These are phyloP conservation scores for Fragilariopsis cylindrus DNA, from an alignment of 108 stramenopile species.

Conservation along the genomic window DNA sequence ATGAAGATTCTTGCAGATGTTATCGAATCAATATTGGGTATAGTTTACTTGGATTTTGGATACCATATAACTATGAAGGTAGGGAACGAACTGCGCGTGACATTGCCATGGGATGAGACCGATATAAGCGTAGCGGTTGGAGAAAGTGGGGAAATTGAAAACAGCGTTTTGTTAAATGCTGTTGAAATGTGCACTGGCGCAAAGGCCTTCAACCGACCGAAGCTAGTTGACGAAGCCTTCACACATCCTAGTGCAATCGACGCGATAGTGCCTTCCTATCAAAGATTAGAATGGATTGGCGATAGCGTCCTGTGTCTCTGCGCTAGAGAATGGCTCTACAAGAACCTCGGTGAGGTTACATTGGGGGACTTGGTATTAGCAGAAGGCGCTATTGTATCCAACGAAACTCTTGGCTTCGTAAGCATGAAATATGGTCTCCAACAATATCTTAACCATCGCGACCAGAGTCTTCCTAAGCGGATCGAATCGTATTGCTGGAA, in stretches of 20 bases:
- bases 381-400: constrained; percentile 53
- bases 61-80: constrained; percentile 35
- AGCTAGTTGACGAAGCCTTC: constrained; percentile 53
- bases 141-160: constrained; percentile 6
- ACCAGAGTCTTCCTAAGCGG: constrained; percentile 44
- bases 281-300: constrained; percentile 71
- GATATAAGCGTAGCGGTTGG: constrained; percentile 16
- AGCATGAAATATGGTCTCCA: constrained; percentile 41
- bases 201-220: constrained; percentile 26
- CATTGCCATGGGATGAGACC: constrained; percentile 35
- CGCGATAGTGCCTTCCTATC: constrained; percentile 56
- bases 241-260: constrained; percentile 59
- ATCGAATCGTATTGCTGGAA: constrained; percentile 50
- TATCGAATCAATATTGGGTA: constrained; percentile 57
- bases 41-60: constrained; percentile 54
- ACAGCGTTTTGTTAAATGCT: not conserved
- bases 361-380: constrained; percentile 46
- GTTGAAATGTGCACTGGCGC: constrained; percentile 16
- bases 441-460: constrained; percentile 54
- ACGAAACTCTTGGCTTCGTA: constrained; percentile 56
- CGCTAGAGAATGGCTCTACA: constrained; percentile 54
- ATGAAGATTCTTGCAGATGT: constrained; percentile 58
- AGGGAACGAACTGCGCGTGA: constrained; percentile 46
- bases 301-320: constrained; percentile 68
- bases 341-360: constrained; percentile 17